These are phyloP conservation scores for Phytophthora quininea DNA, from an alignment of 352 stramenopile species.

Conservation along the genomic window DNA sequence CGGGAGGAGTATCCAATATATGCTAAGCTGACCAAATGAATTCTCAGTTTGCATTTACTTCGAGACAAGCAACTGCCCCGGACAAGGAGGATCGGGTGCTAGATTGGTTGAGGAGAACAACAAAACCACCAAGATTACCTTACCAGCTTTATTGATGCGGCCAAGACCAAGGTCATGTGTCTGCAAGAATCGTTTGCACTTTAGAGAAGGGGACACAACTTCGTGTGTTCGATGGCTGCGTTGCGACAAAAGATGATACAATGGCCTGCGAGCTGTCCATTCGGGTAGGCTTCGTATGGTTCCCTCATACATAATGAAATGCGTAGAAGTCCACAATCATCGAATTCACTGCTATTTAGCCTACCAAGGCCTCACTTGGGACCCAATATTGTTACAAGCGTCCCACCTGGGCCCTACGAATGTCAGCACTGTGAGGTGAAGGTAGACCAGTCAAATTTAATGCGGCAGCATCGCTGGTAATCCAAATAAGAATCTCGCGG, in stretches of 20 bases:
- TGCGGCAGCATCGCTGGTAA: neutral
- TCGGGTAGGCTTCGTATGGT: neutral
- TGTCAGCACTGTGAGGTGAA: neutral
- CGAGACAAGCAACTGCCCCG: too few relatives aligned
- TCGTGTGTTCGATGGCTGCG: slow-evolving; percentile 6
- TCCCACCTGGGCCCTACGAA: neutral
- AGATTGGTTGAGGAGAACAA: neutral
- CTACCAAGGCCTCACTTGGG: neutral
- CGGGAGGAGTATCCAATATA: too few relatives aligned
- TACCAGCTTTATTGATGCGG: neutral
- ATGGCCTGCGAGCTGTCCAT: neutral
- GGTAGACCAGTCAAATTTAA: neutral
- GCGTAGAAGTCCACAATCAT: neutral
- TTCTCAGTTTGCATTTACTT: too few relatives aligned
- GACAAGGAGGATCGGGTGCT: too few relatives aligned
- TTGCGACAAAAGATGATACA: neutral
- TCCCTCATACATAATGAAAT: slow-evolving; percentile 1
- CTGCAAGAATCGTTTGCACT: slow-evolving; percentile 1
- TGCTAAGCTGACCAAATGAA: too few relatives aligned
- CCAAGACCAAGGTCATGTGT: neutral
- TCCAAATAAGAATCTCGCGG: neutral
- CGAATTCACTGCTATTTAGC: neutral
- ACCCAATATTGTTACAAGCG: neutral
- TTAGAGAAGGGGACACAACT: neutral
- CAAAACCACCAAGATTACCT: slow-evolving; percentile 1